Percentiles rank a stretch among this genome's conserved stretches.
phyloP scores from a whole-genome alignment of 148 eudicot species.

The Vaccinium corymbosum region DNA sequence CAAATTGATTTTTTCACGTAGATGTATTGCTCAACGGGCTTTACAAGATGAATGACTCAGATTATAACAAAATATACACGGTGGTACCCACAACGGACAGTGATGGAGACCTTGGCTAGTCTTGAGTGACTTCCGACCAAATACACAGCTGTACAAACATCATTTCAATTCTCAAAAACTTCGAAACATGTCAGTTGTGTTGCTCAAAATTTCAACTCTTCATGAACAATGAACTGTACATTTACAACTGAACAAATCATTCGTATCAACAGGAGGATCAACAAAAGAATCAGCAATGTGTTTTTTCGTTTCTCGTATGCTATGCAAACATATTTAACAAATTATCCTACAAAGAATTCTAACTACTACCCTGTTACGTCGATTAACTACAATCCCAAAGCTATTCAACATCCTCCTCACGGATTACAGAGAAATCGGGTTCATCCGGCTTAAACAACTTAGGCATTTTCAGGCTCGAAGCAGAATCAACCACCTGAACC shows the following conservation, averaged over 20 bases:
- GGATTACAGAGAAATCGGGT: conserved; percentile 49
- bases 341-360: not conserved
- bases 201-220: too few relatives aligned
- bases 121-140: too few relatives aligned
- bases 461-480: conserved; percentile 45
- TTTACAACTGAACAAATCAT: not conserved
- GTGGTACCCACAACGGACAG: too few relatives aligned
- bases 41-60: too few relatives aligned
- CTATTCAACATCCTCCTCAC: conserved; percentile 21
- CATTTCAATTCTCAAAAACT: too few relatives aligned
- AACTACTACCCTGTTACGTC: conserved; percentile 1
- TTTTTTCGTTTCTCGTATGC: not conserved
- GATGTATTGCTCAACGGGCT: too few relatives aligned
- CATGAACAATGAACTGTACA: not conserved
- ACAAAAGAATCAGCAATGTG: not conserved
- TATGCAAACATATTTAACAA: not conserved
- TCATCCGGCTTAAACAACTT: conserved; percentile 67
- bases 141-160: too few relatives aligned
- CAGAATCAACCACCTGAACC: conserved; percentile 18
- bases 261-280: not conserved
- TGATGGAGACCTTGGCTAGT: too few relatives aligned
- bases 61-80: too few relatives aligned
- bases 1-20: too few relatives aligned
- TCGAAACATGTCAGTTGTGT: too few relatives aligned
- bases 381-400: not conserved